Evolutionary conservation across 2,329 filamentous ascomycete species (phyloP).

Genomic region (Pseudogymnoascus sp.): DNA sequence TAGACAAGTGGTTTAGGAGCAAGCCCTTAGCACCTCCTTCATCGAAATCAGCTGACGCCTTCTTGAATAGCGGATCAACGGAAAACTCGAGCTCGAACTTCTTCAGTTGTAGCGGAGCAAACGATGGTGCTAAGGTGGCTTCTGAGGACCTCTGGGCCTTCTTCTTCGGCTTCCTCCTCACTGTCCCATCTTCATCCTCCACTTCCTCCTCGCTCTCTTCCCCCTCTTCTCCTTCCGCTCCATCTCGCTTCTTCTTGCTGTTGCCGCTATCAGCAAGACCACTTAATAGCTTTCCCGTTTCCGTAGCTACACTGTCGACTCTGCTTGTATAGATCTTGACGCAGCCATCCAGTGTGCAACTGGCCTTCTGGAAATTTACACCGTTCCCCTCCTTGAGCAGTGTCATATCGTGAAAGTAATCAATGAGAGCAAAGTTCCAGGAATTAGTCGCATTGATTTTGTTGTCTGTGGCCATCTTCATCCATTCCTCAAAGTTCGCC

Average conservation of each 20-base stretch:
- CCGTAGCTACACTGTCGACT: constrained; percentile 95
- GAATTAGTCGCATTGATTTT: constrained; percentile 97
- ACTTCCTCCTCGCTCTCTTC: constrained; percentile 54
- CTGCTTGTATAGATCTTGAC: constrained; percentile 99
- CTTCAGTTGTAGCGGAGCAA: constrained; percentile 82
- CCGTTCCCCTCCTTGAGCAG: constrained; percentile 91
- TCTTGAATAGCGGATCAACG: constrained; percentile 98
- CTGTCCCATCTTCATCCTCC: constrained; percentile 46
- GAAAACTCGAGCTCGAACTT: constrained; percentile 97
- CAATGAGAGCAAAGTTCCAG: constrained; percentile 99
- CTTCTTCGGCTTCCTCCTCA: constrained; percentile 59
- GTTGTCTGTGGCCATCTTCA: constrained; percentile 99
- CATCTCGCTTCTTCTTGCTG: constrained; percentile 65
- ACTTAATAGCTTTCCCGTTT: constrained; percentile 90
- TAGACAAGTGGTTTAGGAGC: constrained; percentile 90
- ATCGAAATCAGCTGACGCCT: constrained; percentile 95
- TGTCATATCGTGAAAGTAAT: constrained; percentile 99
- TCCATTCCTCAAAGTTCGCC: constrained; percentile 99
- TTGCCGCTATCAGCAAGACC: constrained; percentile 79
- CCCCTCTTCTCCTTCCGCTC: constrained; percentile 52
- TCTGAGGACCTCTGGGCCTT: constrained; percentile 76
- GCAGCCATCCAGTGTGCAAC: constrained; percentile 92
- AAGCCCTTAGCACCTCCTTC: constrained; percentile 95
- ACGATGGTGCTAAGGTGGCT: constrained; percentile 83
- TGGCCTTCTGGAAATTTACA: constrained; percentile 97